A percentile compares a stretch with the other conserved stretches of the same genome.
Evolutionary conservation across 106 monocot species (phyloP).

Genomic region (Acorus gramineus): DNA sequence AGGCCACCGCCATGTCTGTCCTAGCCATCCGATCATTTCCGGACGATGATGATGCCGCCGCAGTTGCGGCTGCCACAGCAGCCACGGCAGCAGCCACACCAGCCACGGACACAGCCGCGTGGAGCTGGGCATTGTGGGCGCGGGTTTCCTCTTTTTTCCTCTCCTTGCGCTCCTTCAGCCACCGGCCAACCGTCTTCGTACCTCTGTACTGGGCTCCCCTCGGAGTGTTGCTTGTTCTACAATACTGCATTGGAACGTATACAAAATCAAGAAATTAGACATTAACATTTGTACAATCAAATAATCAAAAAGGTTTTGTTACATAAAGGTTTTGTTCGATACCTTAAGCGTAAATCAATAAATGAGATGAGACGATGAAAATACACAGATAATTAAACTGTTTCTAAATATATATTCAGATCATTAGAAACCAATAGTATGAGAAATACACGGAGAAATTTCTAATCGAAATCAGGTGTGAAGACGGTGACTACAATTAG

Average conservation of each 20-base stretch:
- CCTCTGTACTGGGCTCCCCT: slow-evolving; percentile 30
- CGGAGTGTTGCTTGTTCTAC: slow-evolving; percentile 16
- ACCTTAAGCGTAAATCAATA: no score
- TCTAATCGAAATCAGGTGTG: no score
- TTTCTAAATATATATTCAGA: no score
- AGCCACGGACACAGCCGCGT: slow-evolving; percentile 85
- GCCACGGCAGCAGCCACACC: slow-evolving; percentile 80
- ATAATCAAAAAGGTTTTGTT: no score
- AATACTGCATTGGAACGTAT: slow-evolving; percentile 35
- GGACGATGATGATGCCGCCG: slow-evolving; percentile 12
- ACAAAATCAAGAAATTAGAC: no score
- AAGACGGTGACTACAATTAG: no score
- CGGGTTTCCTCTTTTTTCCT: slow-evolving; percentile 86
- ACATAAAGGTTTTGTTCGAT: no score
- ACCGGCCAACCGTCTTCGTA: slow-evolving; percentile 64
- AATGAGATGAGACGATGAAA: no score
- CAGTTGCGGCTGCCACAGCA: slow-evolving; percentile 41
- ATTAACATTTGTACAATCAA: no score
- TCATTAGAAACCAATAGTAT: no score
- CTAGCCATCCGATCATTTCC: slow-evolving; percentile 45
- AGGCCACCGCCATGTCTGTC: slow-evolving; percentile 75
- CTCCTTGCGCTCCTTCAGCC: slow-evolving; percentile 86
- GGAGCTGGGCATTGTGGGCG: slow-evolving; percentile 80
- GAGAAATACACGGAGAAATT: no score
- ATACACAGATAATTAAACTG: no score